Percentiles rank a stretch among this genome's conserved stretches.
These are phyloP conservation scores for Ophiostoma perfectum DNA, from an alignment of 2,329 filamentous ascomycete species.

Conservation along the genomic window DNA sequence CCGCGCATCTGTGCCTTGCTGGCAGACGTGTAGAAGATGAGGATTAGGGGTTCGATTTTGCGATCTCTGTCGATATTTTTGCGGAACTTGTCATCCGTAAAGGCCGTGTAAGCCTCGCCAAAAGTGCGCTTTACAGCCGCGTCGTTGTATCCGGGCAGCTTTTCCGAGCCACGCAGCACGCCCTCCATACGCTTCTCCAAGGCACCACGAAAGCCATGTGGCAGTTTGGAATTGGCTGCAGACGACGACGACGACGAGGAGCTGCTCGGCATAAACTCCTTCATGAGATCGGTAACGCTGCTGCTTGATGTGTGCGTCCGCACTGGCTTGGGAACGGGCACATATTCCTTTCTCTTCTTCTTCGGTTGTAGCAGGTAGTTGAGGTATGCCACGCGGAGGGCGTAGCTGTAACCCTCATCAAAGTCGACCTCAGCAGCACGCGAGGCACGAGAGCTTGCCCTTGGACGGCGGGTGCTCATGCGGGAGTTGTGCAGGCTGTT, in stretches of 20 bases:
- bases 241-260: slow-evolving; percentile 37
- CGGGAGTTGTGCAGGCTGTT: slow-evolving; percentile 42
- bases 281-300: slow-evolving; percentile 78
- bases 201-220: slow-evolving; percentile 48
- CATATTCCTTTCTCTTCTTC: slow-evolving; percentile 82
- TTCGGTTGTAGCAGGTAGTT: slow-evolving; percentile 89
- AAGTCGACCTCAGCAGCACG: slow-evolving; percentile 45
- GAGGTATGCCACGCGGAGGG: slow-evolving; percentile 84
- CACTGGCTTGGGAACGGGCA: slow-evolving; percentile 47
- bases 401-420: slow-evolving; percentile 87
- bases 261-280: slow-evolving; percentile 61
- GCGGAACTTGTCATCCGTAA: slow-evolving; percentile 82
- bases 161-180: slow-evolving; percentile 75
- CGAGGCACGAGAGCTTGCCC: slow-evolving; percentile 43
- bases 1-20: slow-evolving; percentile 78
- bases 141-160: slow-evolving; percentile 82
- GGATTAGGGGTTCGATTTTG: slow-evolving; percentile 81
- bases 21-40: slow-evolving; percentile 94
- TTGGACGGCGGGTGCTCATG: slow-evolving; percentile 37
- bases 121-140: slow-evolving; percentile 88
- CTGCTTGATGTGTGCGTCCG: slow-evolving; percentile 41
- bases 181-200: slow-evolving; percentile 70
- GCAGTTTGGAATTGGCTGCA: slow-evolving; percentile 55
- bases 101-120: slow-evolving; percentile 86
- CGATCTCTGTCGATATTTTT: slow-evolving; percentile 92